Evolutionary conservation across 805 yeast genomes (phyloP), one percentile per base, ranked within the genome.

Genomic region (Saturnispora hagleri): DNA sequence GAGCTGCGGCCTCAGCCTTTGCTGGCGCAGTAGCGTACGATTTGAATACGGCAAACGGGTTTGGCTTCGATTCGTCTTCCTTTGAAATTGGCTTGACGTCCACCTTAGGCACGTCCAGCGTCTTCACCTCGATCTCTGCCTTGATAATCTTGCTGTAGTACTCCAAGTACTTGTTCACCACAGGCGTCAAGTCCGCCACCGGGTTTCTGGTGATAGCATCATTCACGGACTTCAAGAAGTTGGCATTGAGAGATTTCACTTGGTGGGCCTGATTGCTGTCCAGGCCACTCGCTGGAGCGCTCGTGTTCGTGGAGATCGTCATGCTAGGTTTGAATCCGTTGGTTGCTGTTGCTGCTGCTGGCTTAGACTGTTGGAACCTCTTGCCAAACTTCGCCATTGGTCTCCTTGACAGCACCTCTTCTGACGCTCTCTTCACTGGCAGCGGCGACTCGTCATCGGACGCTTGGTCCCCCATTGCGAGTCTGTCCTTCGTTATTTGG

Each of bases 221-320:
- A 41, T 68, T 68, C 33, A 87, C 62, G 31, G 81, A 72, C 15
- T 72, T 72, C 31, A 74, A 66, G 58, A 87, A 82, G 50, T 74
- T 79, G 9, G 75, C 73, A 62, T 86, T 86, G 61, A 87, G 70
- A 1, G 95, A 90, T 58, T 75, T 79, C 38, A 82, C 60, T 60
- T 80, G 80, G 15, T 72, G 73, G 26, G 74, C 67, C 53, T 68
- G 73, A 17, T 71, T 75, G 22, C 27, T 35, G 22, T 48, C 12
- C 5, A 49, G 12, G 5, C 24, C 28, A 26, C 9, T 28, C n/a
- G 49, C 17, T 12, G 24, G 28, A 13, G 18, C 18, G 4, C 45
- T 12, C 2, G 52, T 9, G 12, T 43, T 33, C 5, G 43, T 40
- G 18, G 38, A 26, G n/a, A 36, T 40, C 17, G 36, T n/a, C 18